Evolutionary conservation across 176 grass and related monocot genomes (phyloP), one percentile per base, ranked within the genome.

Genomic region (Tillandsia leiboldiana): DNA sequence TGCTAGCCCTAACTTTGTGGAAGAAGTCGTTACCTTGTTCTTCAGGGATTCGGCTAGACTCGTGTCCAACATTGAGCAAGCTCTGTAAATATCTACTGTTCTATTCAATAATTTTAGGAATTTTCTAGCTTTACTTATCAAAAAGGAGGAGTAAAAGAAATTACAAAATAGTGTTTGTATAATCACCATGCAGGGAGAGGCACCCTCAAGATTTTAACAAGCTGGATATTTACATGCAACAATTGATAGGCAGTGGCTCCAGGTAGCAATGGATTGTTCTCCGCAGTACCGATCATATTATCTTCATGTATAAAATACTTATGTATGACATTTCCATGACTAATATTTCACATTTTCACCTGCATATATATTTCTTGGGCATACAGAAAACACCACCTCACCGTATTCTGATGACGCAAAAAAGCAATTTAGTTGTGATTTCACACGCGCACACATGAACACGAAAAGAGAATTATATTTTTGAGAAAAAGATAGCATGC

Each of bases 11-110:
- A 93, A 99, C 78, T 99, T 99, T 78, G 74, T 87, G 0, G 87
- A 99, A 82, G 94, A 99, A 89, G 94, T 99, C 12, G 87, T 78
- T 18, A 81, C 85, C 66, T 82, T 90, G 84, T 99, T 93, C 72
- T 86, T 93, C 49, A 93, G 84, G 75, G 89, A 99, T 77, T 99
- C 94, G 5, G 65, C 84, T 53, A 84, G 87, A 65, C 75, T 90
- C 71, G 81, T 93, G 76, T 57, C 87, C 71, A 99, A 99, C 80
- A 83, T 93, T 65, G 94, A 87, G 71, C 95, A 88, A 77, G 75
- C 90, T 53, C 81, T 99, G 95, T 94, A 79, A 90, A 84, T 77
- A 73, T 29, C 58, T 28, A 23, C 2, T 66, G 9, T 75, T 78
- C 18, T 75, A 8, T 20, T 48, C 18, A 61, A 10, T 17, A 10